A percentile compares a stretch with the other conserved stretches of the same genome.
Conservation (phyloP, 768 basidiomycete species). For the Russula lepida region DNA sequence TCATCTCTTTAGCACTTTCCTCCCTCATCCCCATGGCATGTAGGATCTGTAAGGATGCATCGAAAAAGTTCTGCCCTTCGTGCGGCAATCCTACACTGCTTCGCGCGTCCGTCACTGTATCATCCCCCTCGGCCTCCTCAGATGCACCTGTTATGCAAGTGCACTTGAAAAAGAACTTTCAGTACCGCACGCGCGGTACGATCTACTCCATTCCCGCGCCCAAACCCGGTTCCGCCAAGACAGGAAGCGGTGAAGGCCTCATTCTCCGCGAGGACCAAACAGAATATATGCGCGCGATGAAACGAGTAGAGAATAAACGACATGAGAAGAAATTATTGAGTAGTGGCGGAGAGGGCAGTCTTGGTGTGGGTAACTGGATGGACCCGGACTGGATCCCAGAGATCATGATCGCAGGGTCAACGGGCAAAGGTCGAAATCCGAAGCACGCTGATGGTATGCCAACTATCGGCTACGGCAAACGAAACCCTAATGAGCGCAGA, state of each 20-base stretch:
- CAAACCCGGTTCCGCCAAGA: conserved; percentile 81
- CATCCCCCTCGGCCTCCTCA: conserved; percentile 51
- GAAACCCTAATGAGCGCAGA: conserved; percentile 82
- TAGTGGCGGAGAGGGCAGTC: conserved; percentile 41
- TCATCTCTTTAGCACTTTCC: background rate
- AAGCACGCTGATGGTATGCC: conserved; percentile 61
- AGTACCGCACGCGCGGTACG: conserved; percentile 85
- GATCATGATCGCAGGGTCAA: conserved; percentile 55
- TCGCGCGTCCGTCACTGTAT: conserved; percentile 83
- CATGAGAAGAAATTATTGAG: conserved; percentile 67
- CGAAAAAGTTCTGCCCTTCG: conserved; percentile 94
- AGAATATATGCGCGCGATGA: conserved; percentile 79
- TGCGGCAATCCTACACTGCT: conserved; percentile 90
- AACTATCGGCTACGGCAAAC: conserved; percentile 75
- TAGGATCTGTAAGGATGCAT: conserved; percentile 92
- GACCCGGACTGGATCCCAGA: conserved; percentile 93
- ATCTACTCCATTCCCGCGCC: conserved; percentile 89
- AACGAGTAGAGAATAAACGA: conserved; percentile 61
- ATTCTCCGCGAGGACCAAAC: conserved; percentile 90
- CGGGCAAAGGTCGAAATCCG: conserved; percentile 61
- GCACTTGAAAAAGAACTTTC: conserved; percentile 94
- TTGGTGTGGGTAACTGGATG: conserved; percentile 73
- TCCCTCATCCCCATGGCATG: conserved; percentile 28
- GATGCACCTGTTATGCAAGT: conserved; percentile 68
- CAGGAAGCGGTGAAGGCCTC: conserved; percentile 70